Evolutionary conservation across 495 filamentous ascomycete species (phyloP).

Genomic region (Tuber magnatum): DNA sequence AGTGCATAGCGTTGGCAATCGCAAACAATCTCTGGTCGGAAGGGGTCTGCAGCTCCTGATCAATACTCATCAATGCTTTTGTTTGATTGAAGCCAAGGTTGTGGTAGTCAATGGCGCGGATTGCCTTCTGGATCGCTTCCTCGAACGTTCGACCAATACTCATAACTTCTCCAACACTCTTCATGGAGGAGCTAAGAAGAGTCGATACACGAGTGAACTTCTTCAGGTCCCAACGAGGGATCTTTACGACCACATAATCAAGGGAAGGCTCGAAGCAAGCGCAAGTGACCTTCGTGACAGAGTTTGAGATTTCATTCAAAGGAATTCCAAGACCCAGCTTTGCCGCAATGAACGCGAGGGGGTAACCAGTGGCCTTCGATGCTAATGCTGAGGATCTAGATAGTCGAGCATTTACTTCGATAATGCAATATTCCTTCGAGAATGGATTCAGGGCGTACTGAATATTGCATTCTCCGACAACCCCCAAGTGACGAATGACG

Average conservation of each 20-base stretch:
- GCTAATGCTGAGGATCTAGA: conserved; percentile 91
- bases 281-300: conserved; percentile 90
- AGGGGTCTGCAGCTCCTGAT: conserved; percentile 90
- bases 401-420: conserved; percentile 95
- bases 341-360: conserved; percentile 89
- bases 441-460: conserved; percentile 97
- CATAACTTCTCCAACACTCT: conserved; percentile 99
- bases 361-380: conserved; percentile 95
- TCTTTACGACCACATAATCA: conserved; percentile 98
- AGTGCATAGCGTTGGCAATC: conserved; percentile 93
- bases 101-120: conserved; percentile 86
- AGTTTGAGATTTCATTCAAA: conserved; percentile 92
- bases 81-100: conserved; percentile 95
- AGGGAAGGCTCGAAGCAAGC: conserved; percentile 99
- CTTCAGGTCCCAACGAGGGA: conserved; percentile 96
- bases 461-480: conserved; percentile 98
- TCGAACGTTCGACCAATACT: conserved; percentile 94
- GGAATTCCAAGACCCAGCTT: conserved; percentile 93
- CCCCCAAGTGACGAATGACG: conserved; percentile 91
- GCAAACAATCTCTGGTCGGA: conserved; percentile 97
- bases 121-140: conserved; percentile 97
- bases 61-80: conserved; percentile 85
- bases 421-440: conserved; percentile 96
- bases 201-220: conserved; percentile 97
- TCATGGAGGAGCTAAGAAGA: conserved; percentile 94